Percentiles rank a stretch among this genome's conserved stretches.
phyloP scores from a whole-genome alignment of 163 green algal genomes.

The Picocystis sp. region DNA sequence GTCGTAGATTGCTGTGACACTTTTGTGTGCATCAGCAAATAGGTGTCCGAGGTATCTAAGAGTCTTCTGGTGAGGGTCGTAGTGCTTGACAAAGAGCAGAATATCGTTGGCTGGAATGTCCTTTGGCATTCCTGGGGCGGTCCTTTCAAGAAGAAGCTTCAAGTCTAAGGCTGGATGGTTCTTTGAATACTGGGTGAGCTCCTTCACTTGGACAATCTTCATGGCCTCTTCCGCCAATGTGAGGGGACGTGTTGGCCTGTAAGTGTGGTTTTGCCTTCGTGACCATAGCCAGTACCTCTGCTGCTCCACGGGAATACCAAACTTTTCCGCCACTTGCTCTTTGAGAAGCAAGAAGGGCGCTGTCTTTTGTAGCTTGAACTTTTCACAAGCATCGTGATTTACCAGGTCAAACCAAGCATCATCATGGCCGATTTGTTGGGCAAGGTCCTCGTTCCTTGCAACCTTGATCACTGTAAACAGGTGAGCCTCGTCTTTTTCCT shows the following conservation, averaged over 20 bases:
- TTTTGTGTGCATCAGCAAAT: background rate
- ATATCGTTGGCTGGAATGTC: background rate
- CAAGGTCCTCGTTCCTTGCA: constrained; percentile 24
- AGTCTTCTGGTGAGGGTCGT: background rate
- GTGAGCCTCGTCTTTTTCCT: constrained; percentile 84
- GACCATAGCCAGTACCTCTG: constrained; percentile 81
- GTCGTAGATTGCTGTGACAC: background rate
- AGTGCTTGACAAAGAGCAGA: constrained; percentile 1
- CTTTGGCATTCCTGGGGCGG: background rate
- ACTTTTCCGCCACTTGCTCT: constrained; percentile 30
- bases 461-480: constrained; percentile 64
- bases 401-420: constrained; percentile 69
- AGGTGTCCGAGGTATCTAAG: background rate
- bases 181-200: background rate
- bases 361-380: constrained; percentile 18
- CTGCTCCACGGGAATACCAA: constrained; percentile 42
- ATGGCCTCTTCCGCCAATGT: constrained; percentile 12
- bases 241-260: constrained; percentile 29
- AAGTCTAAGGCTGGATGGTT: constrained; percentile 20
- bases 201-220: constrained; percentile 9
- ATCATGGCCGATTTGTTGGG: constrained; percentile 37
- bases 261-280: constrained; percentile 57
- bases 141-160: constrained; percentile 20
- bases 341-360: constrained; percentile 20
- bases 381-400: constrained; percentile 56